These are phyloP conservation scores for Aspergillus nanangensis DNA, from an alignment of 495 filamentous ascomycete species.

Conservation along the genomic window DNA sequence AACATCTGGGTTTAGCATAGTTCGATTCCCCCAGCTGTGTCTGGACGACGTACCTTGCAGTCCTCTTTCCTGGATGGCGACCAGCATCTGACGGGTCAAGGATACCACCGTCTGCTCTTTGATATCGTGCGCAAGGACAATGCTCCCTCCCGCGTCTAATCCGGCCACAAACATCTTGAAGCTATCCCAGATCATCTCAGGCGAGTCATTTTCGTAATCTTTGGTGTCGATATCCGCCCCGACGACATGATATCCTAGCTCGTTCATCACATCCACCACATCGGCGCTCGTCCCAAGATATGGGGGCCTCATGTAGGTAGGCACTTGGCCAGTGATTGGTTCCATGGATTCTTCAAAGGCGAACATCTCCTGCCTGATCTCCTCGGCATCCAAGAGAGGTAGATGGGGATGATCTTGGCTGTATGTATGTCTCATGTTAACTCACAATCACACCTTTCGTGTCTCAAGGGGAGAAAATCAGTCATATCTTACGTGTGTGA, in stretches of 20 bases:
- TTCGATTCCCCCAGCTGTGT: too few species aligned
- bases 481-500: conserved; percentile 58
- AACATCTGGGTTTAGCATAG: too few species aligned
- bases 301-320: conserved; percentile 63
- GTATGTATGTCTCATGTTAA: too few species aligned
- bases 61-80: conserved; percentile 25
- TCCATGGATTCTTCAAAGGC: conserved; percentile 66
- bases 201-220: conserved; percentile 37
- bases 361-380: conserved; percentile 60
- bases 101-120: conserved; percentile 34
- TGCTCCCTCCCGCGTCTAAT: conserved; percentile 25
- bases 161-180: conserved; percentile 26
- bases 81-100: conserved; percentile 34
- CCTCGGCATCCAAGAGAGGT: conserved; percentile 41
- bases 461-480: neutral
- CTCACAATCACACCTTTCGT: too few species aligned
- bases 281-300: conserved; percentile 29
- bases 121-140: conserved; percentile 44
- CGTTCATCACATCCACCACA: conserved; percentile 25
- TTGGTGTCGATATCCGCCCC: conserved; percentile 39
- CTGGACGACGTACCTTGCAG: too few species aligned
- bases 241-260: conserved; percentile 40
- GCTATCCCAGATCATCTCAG: conserved; percentile 17
- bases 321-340: conserved; percentile 66
- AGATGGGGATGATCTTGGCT: conserved; percentile 51